Base-by-base conservation (phyloP, 164 flowering plant genomes). In the Annona squamosa region DNA sequence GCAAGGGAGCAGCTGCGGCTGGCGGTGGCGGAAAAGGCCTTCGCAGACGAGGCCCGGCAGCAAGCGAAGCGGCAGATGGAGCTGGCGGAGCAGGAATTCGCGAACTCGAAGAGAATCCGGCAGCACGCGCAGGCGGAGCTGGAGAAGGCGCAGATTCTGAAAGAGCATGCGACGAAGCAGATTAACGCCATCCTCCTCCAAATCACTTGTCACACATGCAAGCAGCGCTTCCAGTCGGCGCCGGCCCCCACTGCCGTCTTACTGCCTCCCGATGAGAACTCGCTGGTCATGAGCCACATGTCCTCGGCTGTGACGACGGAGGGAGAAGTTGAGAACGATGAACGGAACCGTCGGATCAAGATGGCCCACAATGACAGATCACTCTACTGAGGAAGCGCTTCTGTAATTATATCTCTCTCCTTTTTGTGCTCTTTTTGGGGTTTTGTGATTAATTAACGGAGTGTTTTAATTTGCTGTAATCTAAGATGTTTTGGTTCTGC, bases 191-290 rank as follows among this genome's bases (percentile, higher is more conserved):
- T 90, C 3, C 79, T 90, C n/a, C 77, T 87, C 4, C 84, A 86
- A 68, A 85, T 94, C 81, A 94, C 97, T 71, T 91, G 98, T 74
- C 94, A 88, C 44, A 70, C 88, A 62, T 94, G 98, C 73, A 87
- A 88, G 79, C 85, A 84, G 13, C 87, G 82, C 70, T 91, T 90
- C 65, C 75, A 82, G 56, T 71, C 85, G 0, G 59, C 76, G 45
- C 44, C 76, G 0, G 59, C 81, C 1, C 59, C 59, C 59, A 52
- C 59, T 10, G 13, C 59, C 13, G 59, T 52, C 13, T 6, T 52
- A 16, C 9, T 52, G 59, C 59, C 59, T 7, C 75, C 79, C 2
- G 82, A 82, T 41, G 84, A 85, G 73, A 83, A 81, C 72, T 88
- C 89, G 0, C 76, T 80, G 17, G 87, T 79, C 7, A 72, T 83